These are phyloP conservation scores for Conidiobolus incongruus DNA, from an alignment of 371 early-diverging fungal species.

Conservation along the genomic window DNA sequence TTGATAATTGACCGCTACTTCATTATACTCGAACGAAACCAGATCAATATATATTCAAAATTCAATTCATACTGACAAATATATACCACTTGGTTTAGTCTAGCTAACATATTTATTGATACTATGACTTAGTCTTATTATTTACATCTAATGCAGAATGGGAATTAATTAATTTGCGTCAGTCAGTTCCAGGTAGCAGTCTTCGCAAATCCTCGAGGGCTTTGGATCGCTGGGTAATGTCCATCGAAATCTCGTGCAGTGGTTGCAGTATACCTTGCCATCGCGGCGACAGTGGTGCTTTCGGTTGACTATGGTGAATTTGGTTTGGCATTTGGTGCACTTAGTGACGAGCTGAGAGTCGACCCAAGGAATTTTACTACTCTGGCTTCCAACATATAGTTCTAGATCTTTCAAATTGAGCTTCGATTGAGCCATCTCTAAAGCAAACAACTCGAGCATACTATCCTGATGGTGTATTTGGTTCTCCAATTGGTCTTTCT, in stretches of 20 bases:
- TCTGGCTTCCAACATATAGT: not conserved
- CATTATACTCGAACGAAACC: no score
- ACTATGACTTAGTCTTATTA: no score
- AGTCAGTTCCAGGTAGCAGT: not conserved
- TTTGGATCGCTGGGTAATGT: not conserved
- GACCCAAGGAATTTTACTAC: slow-evolving; percentile 1
- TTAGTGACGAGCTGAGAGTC: slow-evolving; percentile 1
- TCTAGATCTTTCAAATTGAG: not conserved
- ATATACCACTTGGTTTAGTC: no score
- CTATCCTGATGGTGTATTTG: not conserved
- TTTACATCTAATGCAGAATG: no score
- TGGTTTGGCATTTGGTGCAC: not conserved
- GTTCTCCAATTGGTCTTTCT: not conserved
- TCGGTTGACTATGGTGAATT: not conserved
- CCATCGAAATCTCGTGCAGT: not conserved
- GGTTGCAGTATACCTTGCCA: slow-evolving; percentile 4
- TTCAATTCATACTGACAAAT: no score
- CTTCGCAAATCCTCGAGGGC: slow-evolving; percentile 1
- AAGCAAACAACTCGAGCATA: not conserved
- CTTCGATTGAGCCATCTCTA: slow-evolving; percentile 4
- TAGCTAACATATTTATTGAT: no score
- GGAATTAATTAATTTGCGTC: not conserved
- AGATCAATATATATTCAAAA: no score
- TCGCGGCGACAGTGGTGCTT: slow-evolving; percentile 5
- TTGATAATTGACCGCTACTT: no score